A percentile compares a stretch with the other conserved stretches of the same genome.
phyloP scores from a whole-genome alignment of 1,284 basidiomycete species.

The Marasmius tenuissimus region DNA sequence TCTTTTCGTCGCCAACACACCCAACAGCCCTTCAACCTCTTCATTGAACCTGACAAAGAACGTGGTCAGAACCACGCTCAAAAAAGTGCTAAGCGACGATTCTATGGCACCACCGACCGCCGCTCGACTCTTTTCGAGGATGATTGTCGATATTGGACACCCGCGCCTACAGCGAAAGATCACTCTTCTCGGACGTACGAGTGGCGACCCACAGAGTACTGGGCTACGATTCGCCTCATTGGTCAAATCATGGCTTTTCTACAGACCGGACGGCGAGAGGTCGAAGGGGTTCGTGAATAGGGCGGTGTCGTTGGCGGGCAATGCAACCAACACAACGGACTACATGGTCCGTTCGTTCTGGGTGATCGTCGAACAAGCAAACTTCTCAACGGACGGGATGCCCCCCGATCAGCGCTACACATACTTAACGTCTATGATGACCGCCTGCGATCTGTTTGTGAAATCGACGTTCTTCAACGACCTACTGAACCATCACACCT shows the following conservation, averaged over 20 bases:
- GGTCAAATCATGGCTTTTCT: constrained; percentile 10
- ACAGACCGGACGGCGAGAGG: constrained; percentile 11
- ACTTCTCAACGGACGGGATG: neutral
- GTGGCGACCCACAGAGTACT: constrained; percentile 3
- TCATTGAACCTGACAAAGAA: neutral
- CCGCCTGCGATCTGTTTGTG: constrained; percentile 11
- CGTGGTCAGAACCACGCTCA: neutral
- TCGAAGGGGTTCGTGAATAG: constrained; percentile 10
- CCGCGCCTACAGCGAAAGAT: constrained; percentile 10
- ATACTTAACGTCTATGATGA: constrained; percentile 10
- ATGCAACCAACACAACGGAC: constrained; percentile 4
- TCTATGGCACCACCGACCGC: neutral
- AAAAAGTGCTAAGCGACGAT: neutral
- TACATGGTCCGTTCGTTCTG: constrained; percentile 13
- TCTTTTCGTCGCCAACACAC: constrained; percentile 3
- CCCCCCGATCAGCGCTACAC: constrained; percentile 1
- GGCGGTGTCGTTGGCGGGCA: constrained; percentile 2
- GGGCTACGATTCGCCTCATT: constrained; percentile 7
- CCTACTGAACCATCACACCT: constrained; percentile 6
- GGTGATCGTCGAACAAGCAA: constrained; percentile 7
- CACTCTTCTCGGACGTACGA: constrained; percentile 4
- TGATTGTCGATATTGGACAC: constrained; percentile 7
- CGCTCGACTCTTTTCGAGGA: constrained; percentile 5
- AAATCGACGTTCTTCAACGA: constrained; percentile 13
- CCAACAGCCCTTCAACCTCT: neutral